These are phyloP conservation scores for Moesziomyces sp. DNA, from an alignment of 1,284 basidiomycete species.

Conservation along the genomic window DNA sequence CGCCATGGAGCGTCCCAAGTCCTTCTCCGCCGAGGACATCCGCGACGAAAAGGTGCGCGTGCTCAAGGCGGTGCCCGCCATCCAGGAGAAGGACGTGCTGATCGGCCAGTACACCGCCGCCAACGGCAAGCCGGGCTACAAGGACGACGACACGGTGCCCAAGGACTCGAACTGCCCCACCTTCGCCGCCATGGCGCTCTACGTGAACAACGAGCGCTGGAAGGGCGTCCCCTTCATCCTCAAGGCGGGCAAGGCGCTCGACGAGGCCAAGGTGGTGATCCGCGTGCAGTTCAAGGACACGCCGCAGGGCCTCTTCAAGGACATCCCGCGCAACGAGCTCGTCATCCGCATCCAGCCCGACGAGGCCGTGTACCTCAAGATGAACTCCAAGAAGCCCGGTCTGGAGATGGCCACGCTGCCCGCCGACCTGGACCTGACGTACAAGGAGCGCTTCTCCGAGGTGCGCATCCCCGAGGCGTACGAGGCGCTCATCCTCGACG, in stretches of 20 bases:
- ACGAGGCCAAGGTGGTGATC: constrained; percentile 66
- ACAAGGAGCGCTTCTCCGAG: constrained; percentile 63
- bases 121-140: constrained; percentile 68
- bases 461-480: constrained; percentile 67
- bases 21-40: constrained; percentile 67
- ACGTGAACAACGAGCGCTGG: constrained; percentile 65
- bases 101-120: constrained; percentile 67
- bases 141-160: constrained; percentile 69
- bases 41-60: constrained; percentile 68
- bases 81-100: constrained; percentile 64
- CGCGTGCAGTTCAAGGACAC: constrained; percentile 65
- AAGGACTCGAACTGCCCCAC: constrained; percentile 69
- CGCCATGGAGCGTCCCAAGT: constrained; percentile 67
- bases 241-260: constrained; percentile 66
- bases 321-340: constrained; percentile 63
- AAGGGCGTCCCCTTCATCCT: constrained; percentile 66
- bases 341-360: constrained; percentile 66
- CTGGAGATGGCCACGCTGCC: constrained; percentile 53
- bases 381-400: constrained; percentile 65
- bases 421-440: constrained; percentile 60
- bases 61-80: constrained; percentile 64
- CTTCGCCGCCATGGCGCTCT: constrained; percentile 66
- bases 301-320: constrained; percentile 45
- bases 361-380: constrained; percentile 65
- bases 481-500: constrained; percentile 67